Evolutionary conservation across 129 eudicot species (phyloP).

Genomic region (Logfia minima): DNA sequence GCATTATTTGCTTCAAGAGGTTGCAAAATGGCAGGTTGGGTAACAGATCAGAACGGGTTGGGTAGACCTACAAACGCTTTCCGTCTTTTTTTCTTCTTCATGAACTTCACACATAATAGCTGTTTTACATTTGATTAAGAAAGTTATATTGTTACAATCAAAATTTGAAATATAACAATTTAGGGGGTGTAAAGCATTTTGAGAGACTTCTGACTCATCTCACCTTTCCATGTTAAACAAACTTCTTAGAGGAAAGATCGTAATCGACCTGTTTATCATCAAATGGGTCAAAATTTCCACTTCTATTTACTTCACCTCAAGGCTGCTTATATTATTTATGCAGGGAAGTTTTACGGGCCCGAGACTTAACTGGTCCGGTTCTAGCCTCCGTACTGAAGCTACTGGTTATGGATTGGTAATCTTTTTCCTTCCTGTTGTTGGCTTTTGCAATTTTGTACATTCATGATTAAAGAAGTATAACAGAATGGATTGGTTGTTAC

Average conservation of each 20-base stretch:
- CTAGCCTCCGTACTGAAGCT: constrained; percentile 98
- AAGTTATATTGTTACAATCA: neutral
- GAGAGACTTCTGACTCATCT: neutral
- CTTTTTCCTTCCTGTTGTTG: neutral
- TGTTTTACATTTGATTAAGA: neutral
- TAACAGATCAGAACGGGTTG: neutral
- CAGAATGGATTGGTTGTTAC: constrained; percentile 38
- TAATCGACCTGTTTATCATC: neutral
- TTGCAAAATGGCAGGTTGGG: constrained; percentile 10
- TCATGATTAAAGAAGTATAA: constrained; percentile 17
- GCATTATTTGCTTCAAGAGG: constrained; percentile 20
- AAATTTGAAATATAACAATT: neutral
- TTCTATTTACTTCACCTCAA: neutral
- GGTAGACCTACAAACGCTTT: neutral
- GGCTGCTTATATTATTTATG: constrained; percentile 12
- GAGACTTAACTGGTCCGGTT: constrained; percentile 84
- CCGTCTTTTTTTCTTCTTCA: neutral
- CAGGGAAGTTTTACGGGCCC: constrained; percentile 99
- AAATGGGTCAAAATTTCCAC: neutral
- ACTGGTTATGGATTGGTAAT: constrained; percentile 94
- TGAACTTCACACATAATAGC: neutral
- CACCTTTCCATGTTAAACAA: neutral
- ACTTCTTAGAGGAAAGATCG: neutral
- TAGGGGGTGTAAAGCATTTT: neutral
- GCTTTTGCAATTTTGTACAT: neutral